Conservation (phyloP, 768 basidiomycete species). For the Russula compacta region DNA sequence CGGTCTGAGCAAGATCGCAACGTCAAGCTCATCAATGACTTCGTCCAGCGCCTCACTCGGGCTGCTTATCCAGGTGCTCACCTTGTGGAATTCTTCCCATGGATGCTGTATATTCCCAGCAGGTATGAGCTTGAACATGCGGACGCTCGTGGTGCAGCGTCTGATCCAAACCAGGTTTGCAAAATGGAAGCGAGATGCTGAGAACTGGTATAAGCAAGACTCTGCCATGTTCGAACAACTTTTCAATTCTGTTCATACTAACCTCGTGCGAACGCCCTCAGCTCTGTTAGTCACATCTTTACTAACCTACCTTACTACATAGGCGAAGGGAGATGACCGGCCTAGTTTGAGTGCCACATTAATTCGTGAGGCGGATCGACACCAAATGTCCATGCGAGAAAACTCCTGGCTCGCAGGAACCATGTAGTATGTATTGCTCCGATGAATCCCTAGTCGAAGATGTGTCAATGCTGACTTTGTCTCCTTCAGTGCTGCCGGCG, state of each 20-base stretch:
- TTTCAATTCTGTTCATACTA: constrained; percentile 5
- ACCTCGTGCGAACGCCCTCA: neutral
- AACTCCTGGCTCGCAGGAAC: constrained; percentile 21
- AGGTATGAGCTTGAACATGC: neutral
- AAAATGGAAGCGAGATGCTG: constrained; percentile 13
- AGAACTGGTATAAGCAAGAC: constrained; percentile 10
- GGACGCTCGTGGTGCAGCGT: neutral
- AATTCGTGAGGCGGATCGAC: constrained; percentile 5
- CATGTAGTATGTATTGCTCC: constrained; percentile 19
- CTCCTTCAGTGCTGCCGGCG: constrained; percentile 14
- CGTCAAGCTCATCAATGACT: constrained; percentile 22
- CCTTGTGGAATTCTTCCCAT: constrained; percentile 18
- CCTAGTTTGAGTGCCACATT: constrained; percentile 13
- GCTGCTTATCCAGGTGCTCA: constrained; percentile 32
- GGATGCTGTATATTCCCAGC: constrained; percentile 17
- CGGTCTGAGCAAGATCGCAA: constrained; percentile 15
- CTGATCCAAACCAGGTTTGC: constrained; percentile 13
- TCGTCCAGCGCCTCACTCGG: constrained; percentile 25
- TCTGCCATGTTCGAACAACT: constrained; percentile 12
- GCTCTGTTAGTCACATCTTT: neutral
- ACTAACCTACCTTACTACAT: neutral
- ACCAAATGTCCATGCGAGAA: constrained; percentile 11
- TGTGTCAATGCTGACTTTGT: neutral
- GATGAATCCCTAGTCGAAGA: neutral
- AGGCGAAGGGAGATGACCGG: constrained; percentile 12